phyloP scores from a whole-genome alignment of 2,329 filamentous ascomycete species.

The Colletotrichum salicis region DNA sequence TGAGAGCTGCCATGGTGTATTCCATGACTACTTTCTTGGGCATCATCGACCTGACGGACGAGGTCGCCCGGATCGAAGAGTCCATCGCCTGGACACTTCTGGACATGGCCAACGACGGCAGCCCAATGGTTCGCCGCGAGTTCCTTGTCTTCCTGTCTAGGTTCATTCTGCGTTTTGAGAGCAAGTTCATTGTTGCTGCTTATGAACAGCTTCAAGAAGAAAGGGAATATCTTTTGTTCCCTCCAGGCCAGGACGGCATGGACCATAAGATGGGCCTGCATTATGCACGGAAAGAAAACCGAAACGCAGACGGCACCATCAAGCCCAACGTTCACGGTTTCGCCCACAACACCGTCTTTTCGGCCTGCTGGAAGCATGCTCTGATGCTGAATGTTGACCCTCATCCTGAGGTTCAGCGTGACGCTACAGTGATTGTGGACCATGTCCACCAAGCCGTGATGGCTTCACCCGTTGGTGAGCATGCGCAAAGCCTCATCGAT shows the following conservation, averaged over 20 bases:
- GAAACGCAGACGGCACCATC: constrained; percentile 67
- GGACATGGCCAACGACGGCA: constrained; percentile 93
- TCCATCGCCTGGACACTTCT: constrained; percentile 88
- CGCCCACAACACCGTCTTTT: constrained; percentile 90
- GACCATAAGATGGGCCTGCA: constrained; percentile 72
- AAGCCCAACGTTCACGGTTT: constrained; percentile 67
- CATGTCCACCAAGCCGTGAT: constrained; percentile 83
- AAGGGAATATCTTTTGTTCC: constrained; percentile 71
- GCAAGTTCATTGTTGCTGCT: constrained; percentile 89
- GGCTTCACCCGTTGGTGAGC: constrained; percentile 77
- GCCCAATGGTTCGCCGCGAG: constrained; percentile 92
- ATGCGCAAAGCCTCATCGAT: constrained; percentile 78
- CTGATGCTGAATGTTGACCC: constrained; percentile 92
- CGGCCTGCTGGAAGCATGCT: constrained; percentile 93
- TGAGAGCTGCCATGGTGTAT: constrained; percentile 91
- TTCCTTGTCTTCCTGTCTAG: constrained; percentile 92
- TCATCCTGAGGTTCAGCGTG: constrained; percentile 89
- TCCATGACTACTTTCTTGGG: constrained; percentile 94
- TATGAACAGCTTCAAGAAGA: constrained; percentile 92
- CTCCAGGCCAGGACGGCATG: constrained; percentile 65
- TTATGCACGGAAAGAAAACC: constrained; percentile 66
- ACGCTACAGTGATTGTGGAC: constrained; percentile 87
- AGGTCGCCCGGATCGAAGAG: constrained; percentile 91
- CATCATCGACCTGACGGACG: constrained; percentile 90
- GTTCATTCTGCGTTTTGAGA: constrained; percentile 90